Percentiles rank a stretch among this genome's conserved stretches.
phyloP scores from a whole-genome alignment of 2,329 filamentous ascomycete genomes.

The Talaromyces sp. region DNA sequence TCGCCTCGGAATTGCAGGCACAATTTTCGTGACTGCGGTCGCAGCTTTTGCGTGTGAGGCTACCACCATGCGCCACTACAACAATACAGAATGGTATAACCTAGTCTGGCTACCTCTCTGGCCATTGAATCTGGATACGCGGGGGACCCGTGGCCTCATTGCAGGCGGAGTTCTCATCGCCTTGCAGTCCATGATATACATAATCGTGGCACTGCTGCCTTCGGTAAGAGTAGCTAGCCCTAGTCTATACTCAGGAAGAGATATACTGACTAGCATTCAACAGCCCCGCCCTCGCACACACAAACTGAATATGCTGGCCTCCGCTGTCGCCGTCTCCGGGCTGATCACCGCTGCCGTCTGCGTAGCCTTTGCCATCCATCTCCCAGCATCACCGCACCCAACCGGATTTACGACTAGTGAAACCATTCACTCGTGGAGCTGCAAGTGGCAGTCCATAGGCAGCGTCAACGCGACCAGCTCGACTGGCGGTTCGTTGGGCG shows the following conservation, averaged over 20 bases:
- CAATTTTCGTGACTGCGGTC: slow-evolving; percentile 25
- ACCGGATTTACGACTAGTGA: slow-evolving; percentile 26
- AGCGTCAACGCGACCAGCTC: slow-evolving; percentile 10
- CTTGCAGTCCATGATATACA: slow-evolving; percentile 27
- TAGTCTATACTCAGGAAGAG: neutral
- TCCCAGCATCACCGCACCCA: slow-evolving; percentile 23
- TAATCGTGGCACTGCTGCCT: slow-evolving; percentile 26
- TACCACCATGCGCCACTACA: slow-evolving; percentile 35
- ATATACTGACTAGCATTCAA: neutral
- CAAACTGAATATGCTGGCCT: slow-evolving; percentile 28
- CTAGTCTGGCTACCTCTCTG: slow-evolving; percentile 32
- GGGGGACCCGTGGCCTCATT: slow-evolving; percentile 33
- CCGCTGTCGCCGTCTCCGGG: slow-evolving; percentile 28
- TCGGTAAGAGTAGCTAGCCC: slow-evolving; percentile 23
- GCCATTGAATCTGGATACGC: slow-evolving; percentile 38
- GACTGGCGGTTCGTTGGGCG: slow-evolving; percentile 14
- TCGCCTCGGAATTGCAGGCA: slow-evolving; percentile 27
- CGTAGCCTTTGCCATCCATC: slow-evolving; percentile 29
- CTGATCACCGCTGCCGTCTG: slow-evolving; percentile 30
- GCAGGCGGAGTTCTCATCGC: slow-evolving; percentile 32
- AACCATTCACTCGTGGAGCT: slow-evolving; percentile 38
- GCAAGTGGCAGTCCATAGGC: slow-evolving; percentile 29
- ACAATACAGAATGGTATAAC: slow-evolving; percentile 28
- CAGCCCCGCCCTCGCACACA: slow-evolving; percentile 32
- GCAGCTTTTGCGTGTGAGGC: slow-evolving; percentile 32